phyloP scores from a whole-genome alignment of 2,329 filamentous ascomycete genomes.

The Cucurbitaria berberidis region DNA sequence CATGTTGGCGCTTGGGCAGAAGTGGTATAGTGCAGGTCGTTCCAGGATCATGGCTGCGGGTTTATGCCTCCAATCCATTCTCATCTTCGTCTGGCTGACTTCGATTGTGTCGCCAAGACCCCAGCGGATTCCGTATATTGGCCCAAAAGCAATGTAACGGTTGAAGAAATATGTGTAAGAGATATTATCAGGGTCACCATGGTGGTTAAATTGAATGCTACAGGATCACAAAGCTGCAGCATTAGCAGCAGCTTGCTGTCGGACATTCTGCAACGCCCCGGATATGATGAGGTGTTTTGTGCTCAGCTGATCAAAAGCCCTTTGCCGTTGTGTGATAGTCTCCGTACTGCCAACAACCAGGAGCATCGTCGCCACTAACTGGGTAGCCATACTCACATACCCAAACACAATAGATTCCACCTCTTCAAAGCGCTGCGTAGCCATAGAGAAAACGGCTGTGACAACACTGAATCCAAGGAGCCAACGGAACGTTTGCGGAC shows the following conservation, averaged over 20 bases:
- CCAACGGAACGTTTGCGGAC: not conserved
- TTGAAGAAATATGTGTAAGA: not conserved
- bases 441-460: not conserved
- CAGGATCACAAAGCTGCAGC: not conserved
- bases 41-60: not conserved
- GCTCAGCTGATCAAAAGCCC: not conserved
- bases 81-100: not conserved
- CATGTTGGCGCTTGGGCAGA: constrained; percentile 5
- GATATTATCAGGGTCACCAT: not conserved
- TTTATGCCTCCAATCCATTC: not conserved
- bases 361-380: not conserved
- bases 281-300: not conserved
- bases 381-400: not conserved
- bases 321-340: not conserved
- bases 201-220: not conserved
- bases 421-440: not conserved
- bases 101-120: no score
- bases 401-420: not conserved
- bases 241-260: not conserved
- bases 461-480: not conserved
- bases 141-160: not conserved
- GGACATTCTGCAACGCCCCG: not conserved
- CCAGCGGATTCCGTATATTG: no score
- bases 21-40: constrained; percentile 1
- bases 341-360: not conserved